Base-by-base conservation (phyloP, 1,139 yeast genomes). In the Schizosaccharomyces versatilis region DNA sequence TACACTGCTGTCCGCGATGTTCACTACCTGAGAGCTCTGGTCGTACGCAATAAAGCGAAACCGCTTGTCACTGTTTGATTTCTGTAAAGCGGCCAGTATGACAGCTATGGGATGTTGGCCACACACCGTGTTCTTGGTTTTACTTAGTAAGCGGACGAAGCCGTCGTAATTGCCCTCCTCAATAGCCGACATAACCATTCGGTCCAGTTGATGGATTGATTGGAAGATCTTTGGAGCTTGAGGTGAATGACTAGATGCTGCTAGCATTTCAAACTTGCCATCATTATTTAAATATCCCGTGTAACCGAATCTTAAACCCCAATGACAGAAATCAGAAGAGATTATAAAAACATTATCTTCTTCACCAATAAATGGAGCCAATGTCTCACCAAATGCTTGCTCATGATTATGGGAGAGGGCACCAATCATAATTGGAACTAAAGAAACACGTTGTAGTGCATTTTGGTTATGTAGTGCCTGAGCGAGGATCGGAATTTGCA, bases 251-350 rank as follows among this genome's bases (percentile, higher is more conserved):
- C 17, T 36, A 17, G 44, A 24, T 9, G 40, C 39, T 14, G 41
- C 53, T n/a, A 52, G 48, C 40, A 53, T 38, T 40, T 56, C 51
- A 3, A 55, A 41, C 7, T 60, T 59, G 6, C 62, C 57, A 1
- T 60, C 53, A 12, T 54, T 60, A 15, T 61, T 61, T 15, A 58
- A 57, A 53, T 61, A 59, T 48, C 56, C 55, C 2, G 63, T 61
- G 52, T 59, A 62, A 12, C 59, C 55, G 47, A 62, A 62, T 53
- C 62, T 36, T 57, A 62, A 17, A 56, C 61, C 57, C 98, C 98
- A 90, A 64, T 90, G 98, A 65, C 97, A 88, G 64, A 90, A 93
- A 68, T 90, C 99, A 1, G 94, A 78, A 63, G 94, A 83, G 6
- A 90, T 73, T 36, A 84, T 77, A 67, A 90, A 83, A 1, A 85